Base-by-base conservation (phyloP, 345 rosid genomes). In the Eucalyptus erythrocorys region DNA sequence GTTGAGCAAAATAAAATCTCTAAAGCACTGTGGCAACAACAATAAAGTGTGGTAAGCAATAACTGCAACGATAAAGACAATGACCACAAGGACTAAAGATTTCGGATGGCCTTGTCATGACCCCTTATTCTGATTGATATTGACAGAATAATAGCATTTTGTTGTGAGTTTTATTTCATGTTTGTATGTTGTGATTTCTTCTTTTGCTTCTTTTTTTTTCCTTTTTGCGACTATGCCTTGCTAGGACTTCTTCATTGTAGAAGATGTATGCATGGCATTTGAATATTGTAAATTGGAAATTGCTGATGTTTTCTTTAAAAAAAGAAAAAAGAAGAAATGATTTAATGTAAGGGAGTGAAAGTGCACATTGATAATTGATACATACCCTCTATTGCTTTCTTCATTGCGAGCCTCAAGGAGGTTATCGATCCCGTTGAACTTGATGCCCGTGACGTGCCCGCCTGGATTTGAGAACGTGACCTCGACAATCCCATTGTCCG, bases 401-500 rank as follows among this genome's bases (percentile, higher is more conserved):
- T 10, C 80, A 17, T 81, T 71, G 16, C 89, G 90, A 71, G 15
- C 24, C 37, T 89, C 92, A 21, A 93, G 92, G 37, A 90, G 88
- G 84, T 93, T 90, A 22, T 91, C 89, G 24, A 93, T 76, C 87
- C 92, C 94, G 30, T 84, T 51, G 89, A 89, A 90, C 55, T 86
- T 85, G 47, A 93, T 92, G 89, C 87, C 92, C 5, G 40, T 68
- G 16, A 93, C 88, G 11, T 90, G 86, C 17, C 94, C 94, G 1
- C 10, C 85, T 34, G 93, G 94, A 27, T 42, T 85, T 45, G 91
- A 91, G 34, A 93, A 50, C 15, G 90, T 92, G 22, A 93, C 87
- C 89, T 89, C 87, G n/a, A 93, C 89, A 11, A 90, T 43, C 6
- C 94, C 94, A 88, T 93, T 93, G 37, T 89, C 91, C 61, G 90